Base-by-base conservation (phyloP, 23 red algal species). In the Gracilaria vermiculophylla region DNA sequence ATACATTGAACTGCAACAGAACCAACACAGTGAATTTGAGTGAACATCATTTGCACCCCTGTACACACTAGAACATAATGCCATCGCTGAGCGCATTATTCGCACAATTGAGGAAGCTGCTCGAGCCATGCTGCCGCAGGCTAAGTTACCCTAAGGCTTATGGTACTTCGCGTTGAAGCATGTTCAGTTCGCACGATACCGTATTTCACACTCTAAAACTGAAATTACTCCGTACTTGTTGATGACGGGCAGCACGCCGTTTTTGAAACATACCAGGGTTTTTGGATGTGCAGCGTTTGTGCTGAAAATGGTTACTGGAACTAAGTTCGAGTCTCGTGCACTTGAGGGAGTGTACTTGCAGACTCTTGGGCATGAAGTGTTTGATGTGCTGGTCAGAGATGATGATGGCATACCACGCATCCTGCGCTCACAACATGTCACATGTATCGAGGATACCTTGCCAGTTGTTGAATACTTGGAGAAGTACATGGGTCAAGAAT, bases 11-110 rank as follows among this genome's bases (percentile, higher is more conserved):
- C 33, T 81, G n/a, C 77, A 81, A 48, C 14, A 81, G 19, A 20
- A 76, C 24, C 3, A 13, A 13, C 3, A 32, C 61, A 32, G 34
- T 33, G 23, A 4, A 35, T 66, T 66, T 66, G 28, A 66, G 15
- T 3, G 23, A 4, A 32, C 61, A 2, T 76, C 36, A 37, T 76
- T 51, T 20, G 43, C 70, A 51, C 70, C 70, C 27, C 70, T 37
- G 47, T 76, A 76, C 70, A 76, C 47, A 28, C 70, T 48, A 21
- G 70, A 76, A 53, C 70, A 37, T 7, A 76, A 76, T 48, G 70
- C 36, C 6, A 76, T 76, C 19, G 70, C 70, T 24, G 70, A 76
- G 47, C 39, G 70, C 24, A 76, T 76, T 19, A 76, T 47, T 76
- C 40, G 70, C 17, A 76, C 7, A 12, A 76, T 76, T 32, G 6